Percentiles rank a stretch among this genome's conserved stretches.
Evolutionary conservation across 2,329 filamentous ascomycete species (phyloP).

Genomic region (Alternaria consortialis): DNA sequence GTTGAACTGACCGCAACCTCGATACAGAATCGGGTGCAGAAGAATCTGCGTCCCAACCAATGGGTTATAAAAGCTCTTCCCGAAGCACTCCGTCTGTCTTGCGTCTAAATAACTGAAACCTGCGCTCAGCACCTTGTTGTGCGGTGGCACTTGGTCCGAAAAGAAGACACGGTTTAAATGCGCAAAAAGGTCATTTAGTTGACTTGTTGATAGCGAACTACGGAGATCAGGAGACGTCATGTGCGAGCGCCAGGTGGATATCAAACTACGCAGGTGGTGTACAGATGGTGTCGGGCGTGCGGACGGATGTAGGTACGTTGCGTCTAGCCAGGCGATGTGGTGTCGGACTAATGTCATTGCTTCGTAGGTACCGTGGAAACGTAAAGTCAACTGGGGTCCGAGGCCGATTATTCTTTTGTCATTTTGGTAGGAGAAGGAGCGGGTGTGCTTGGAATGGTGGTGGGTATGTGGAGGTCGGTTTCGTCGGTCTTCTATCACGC

Average conservation of each 20-base stretch:
- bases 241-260: slow-evolving; percentile 20
- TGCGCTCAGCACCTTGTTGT: slow-evolving; percentile 11
- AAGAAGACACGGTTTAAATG: slow-evolving; percentile 26
- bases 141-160: slow-evolving; percentile 13
- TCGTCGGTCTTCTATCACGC: slow-evolving; percentile 10
- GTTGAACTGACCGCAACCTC: background rate
- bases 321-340: slow-evolving; percentile 24
- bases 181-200: slow-evolving; percentile 16
- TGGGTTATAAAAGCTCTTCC: slow-evolving; percentile 20
- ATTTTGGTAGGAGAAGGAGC: background rate
- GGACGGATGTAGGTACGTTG: slow-evolving; percentile 18
- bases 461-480: background rate
- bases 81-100: slow-evolving; percentile 18
- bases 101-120: slow-evolving; percentile 20
- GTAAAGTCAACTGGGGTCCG: slow-evolving; percentile 8
- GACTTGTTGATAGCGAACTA: slow-evolving; percentile 11
- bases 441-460: background rate
- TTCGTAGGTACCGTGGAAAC: slow-evolving; percentile 27
- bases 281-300: slow-evolving; percentile 1
- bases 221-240: slow-evolving; percentile 17
- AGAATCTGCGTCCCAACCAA: slow-evolving; percentile 25
- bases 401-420: background rate
- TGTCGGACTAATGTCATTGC: slow-evolving; percentile 26
- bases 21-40: slow-evolving; percentile 22
- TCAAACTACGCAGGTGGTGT: slow-evolving; percentile 14